A percentile compares a stretch with the other conserved stretches of the same genome.
Evolutionary conservation across 164 flowering plant species (phyloP).

Genomic region (Tinospora cordifolia): DNA sequence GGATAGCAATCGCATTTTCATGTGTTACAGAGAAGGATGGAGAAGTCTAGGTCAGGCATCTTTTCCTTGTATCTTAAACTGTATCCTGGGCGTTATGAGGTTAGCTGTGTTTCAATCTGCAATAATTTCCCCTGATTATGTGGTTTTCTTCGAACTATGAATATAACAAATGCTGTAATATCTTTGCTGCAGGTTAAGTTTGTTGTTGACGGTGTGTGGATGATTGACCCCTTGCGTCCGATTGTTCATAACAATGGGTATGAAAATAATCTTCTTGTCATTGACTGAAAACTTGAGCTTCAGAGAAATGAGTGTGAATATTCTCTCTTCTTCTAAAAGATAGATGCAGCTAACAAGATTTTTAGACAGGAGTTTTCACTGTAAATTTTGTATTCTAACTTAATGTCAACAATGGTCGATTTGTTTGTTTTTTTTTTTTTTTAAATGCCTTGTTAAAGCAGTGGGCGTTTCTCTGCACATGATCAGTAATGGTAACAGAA

Average conservation of each 20-base stretch:
- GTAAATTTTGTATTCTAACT: background rate
- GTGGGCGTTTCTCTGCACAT: too few relatives aligned
- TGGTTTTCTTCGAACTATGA: background rate
- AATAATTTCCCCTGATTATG: background rate
- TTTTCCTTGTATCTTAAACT: constrained; percentile 57
- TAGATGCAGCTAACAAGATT: background rate
- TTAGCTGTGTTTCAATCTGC: constrained; percentile 12
- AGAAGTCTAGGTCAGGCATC: constrained; percentile 52
- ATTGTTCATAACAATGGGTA: constrained; percentile 44
- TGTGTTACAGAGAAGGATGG: constrained; percentile 74
- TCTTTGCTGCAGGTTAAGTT: constrained; percentile 63
- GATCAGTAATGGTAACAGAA: background rate
- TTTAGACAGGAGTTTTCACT: background rate
- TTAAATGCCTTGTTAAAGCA: too few relatives aligned
- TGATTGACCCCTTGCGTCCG: constrained; percentile 76
- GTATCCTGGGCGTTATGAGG: constrained; percentile 93
- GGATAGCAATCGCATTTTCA: constrained; percentile 3
- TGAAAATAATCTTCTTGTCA: constrained; percentile 65
- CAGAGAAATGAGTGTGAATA: background rate
- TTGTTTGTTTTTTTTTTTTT: too few relatives aligned
- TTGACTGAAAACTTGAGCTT: constrained; percentile 24
- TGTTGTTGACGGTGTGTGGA: constrained; percentile 86
- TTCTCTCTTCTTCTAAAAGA: background rate
- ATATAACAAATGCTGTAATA: background rate
- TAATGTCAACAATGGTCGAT: too few relatives aligned